phyloP scores from a whole-genome alignment of 2,329 filamentous ascomycete genomes.

The Scortechinia acanthostroma region DNA sequence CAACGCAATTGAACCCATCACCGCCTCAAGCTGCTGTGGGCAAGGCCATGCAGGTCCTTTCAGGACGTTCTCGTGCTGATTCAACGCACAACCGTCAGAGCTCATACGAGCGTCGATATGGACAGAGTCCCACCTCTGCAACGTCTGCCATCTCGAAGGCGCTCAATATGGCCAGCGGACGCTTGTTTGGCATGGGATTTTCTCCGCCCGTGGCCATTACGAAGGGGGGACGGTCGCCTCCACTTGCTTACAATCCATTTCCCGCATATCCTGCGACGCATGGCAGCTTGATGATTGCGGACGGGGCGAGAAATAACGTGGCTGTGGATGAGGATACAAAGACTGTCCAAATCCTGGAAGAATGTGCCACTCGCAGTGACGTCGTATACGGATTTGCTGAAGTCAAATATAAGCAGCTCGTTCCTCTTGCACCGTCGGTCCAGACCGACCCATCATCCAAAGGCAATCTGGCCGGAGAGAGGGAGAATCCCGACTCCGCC shows the following conservation, averaged over 20 bases:
- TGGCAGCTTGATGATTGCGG: slow-evolving; percentile 8
- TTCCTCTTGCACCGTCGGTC: slow-evolving; percentile 72
- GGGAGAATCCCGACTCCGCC: slow-evolving; percentile 31
- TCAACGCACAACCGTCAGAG: not conserved
- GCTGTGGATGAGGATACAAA: slow-evolving; percentile 73
- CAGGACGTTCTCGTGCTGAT: slow-evolving; percentile 48
- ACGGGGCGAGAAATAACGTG: slow-evolving; percentile 53
- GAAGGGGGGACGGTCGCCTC: slow-evolving; percentile 63
- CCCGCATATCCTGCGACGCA: slow-evolving; percentile 71
- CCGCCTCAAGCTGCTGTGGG: not conserved
- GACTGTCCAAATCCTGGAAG: slow-evolving; percentile 77
- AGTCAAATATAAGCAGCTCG: slow-evolving; percentile 96
- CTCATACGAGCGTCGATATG: slow-evolving; percentile 61
- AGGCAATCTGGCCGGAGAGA: slow-evolving; percentile 41
- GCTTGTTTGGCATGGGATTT: slow-evolving; percentile 59
- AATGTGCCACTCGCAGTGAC: slow-evolving; percentile 85
- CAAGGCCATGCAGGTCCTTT: slow-evolving; percentile 62
- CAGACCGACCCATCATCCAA: not conserved
- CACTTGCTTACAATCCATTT: slow-evolving; percentile 72
- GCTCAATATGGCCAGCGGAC: slow-evolving; percentile 80
- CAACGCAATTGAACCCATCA: not conserved
- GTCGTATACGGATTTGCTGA: slow-evolving; percentile 97
- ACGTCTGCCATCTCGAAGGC: slow-evolving; percentile 92
- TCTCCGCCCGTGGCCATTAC: slow-evolving; percentile 47
- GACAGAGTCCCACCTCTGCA: slow-evolving; percentile 55